Evolutionary conservation across 1,284 basidiomycete species (phyloP), one percentile per base, ranked within the genome.

Genomic region (Ustilago lituana): DNA sequence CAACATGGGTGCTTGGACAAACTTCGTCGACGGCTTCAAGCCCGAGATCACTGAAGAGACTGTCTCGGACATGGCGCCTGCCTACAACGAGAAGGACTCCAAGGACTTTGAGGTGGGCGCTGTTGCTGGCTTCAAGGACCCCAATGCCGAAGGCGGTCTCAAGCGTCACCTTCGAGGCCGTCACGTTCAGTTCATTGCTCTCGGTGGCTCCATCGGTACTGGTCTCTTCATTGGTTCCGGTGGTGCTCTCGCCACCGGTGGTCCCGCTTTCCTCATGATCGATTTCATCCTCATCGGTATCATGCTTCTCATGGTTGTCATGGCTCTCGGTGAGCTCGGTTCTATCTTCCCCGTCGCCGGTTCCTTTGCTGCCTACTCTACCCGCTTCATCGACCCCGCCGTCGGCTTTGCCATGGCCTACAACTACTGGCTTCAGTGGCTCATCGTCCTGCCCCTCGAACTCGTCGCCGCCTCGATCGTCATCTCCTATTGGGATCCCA

Each of bases 171-270:
- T 80, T 20, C 35, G 36, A 4, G 69, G 71, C 19, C 71, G 78
- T 40, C 78, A 80, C 40, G 77, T 80, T 38, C 78, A 80, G 67
- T 72, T 76, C 39, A 76, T 76, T 33, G 74, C 74, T 20, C 67
- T 76, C 23, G 74, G 74, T 52, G 74, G 74, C 35, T 83, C 83
- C 19, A 86, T 86, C 67, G 85, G 85, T 47, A 86, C 85, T 36
- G 86, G 85, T 82, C 73, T 83, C 32, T 82, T 79, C 61, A 82
- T 86, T 62, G 85, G 85, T 61, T 84, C 84, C 17, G 85, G 85
- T 37, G 64, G 70, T 26, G 84, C 85, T 7, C 83, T 86, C 5
- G 56, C 68, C n/a, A 79, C 64, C 8, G 86, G 85, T 72, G 86
- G 86, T 20, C 86, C 86, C 14, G 84, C 82, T 40, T 82, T 80